Conservation (phyloP, 306 rosid genomes). For the Vigna unguiculata region DNA sequence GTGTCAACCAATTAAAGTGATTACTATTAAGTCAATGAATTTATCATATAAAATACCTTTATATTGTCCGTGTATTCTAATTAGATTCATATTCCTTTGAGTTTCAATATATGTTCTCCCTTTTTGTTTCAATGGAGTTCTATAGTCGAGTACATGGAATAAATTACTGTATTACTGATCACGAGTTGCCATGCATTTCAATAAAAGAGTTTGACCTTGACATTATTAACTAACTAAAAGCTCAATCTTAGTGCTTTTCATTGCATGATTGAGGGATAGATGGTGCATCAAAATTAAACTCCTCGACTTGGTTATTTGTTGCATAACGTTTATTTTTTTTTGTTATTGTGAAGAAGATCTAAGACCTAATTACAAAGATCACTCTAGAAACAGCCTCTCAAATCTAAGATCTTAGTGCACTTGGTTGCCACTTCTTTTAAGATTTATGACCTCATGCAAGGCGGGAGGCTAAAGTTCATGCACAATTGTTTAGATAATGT, state of each 20-base stretch:
- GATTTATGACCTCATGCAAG: background rate
- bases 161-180: background rate
- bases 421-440: background rate
- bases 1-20: background rate
- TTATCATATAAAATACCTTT: background rate
- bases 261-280: background rate
- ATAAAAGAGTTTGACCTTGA: background rate
- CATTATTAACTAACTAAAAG: background rate
- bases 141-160: background rate
- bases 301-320: background rate
- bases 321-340: background rate
- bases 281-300: background rate
- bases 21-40: no score
- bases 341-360: background rate
- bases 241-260: background rate
- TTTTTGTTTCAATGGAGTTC: background rate
- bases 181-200: background rate
- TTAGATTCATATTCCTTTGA: background rate
- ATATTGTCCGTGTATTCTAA: background rate
- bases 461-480: background rate
- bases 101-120: background rate
- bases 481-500: background rate
- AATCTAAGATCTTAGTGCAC: background rate
- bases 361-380: background rate
- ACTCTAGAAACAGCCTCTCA: background rate